Evolutionary conservation across 2,329 filamentous ascomycete genomes (phyloP), one percentile per base, ranked within the genome.

Genomic region (Aureobasidium sp.): DNA sequence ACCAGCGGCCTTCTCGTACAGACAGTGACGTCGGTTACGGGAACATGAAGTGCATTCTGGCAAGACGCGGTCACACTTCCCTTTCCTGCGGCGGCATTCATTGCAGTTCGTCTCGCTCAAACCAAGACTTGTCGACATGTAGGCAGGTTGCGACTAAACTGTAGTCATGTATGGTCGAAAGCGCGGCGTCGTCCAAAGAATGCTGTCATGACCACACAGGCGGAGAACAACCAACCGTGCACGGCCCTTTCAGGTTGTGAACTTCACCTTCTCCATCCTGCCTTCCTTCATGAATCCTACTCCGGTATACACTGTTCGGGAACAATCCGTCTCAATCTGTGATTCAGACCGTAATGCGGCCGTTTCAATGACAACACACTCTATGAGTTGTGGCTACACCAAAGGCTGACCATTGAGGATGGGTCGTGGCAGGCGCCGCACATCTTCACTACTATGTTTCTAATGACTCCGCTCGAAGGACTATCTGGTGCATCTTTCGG

Each of bases 1-100:
- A n/a, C 73, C 72, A 56, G 79, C 75, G 64, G 48, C 48, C 34
- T 76, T 78, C 66, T 81, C 79, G 62, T 81, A 81, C 7, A 79
- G 69, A 63, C 79, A 81, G 63, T 78, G 75, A 15, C 79, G 70
- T 45, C 75, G 72, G 65, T 79, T 78, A 62, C 75, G 76, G 52
- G 73, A 67, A 66, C 78, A 81, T 4, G 68, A 65, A n/a, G 66
- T 66, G 42, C 73, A 76, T 63, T 75, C 75, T 2, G 73, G 75
- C 41, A 78, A 58, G 36, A 75, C 72, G 7, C 64, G 62, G 62
- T 69, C 68, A 55, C 69, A 71, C 14, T 65, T 51, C 22, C 75
- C 67, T 62, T 70, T 70, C 11, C 69, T 42, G 20, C 69, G 62
- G 58, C 66, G 68, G 52, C 68, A 71, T 51, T 71, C 69, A 47